Base-by-base conservation (phyloP, 2,329 filamentous ascomycete genomes). In the Paecilomyces dactylethromorphus region DNA sequence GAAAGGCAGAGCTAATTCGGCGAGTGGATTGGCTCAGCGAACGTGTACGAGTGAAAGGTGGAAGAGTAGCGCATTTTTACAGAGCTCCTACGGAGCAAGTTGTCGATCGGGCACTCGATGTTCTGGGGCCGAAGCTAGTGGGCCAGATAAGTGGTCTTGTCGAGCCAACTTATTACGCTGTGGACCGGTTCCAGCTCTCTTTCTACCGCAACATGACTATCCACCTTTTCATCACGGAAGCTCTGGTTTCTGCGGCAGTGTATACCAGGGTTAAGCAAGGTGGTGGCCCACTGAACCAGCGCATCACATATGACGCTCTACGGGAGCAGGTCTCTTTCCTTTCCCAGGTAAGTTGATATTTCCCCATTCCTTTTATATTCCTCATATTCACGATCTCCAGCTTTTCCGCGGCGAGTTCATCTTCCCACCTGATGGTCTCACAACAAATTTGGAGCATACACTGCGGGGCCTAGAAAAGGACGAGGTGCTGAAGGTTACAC, bases 141-240 rank as follows among this genome's bases (percentile, higher is more conserved):
- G 91, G 92, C 3, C 80, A 87, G 3, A 82, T 96, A 0, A 83
- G 87, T 39, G 91, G 88, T 0, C 78, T 99, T 4, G 89, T 90
- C 0, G 94, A 99, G 71, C 90, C 91, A 18, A 97, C 94, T 0
- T 97, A 91, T 74, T 96, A 91, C 68, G 94, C 94, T 3, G 92
- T 97, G 45, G 94, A 99, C 73, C 85, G 92, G 56, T 99, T 99
- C 79, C 94, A 99, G 71, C 83, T 99, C 10, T 96, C 92, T 0
- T 99, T 99, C 75, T 99, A 99, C 76, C 88, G 94, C 56, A 99
- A 99, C 75, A 97, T 97, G 94, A 97, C 93, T 0, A 99, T 99
- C 62, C 94, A 99, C 71, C 83, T 99, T 4, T 99, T 99, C 74
- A 94, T 99, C 59, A 89, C 91, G 1, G 92, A 97, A 71, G 90